A percentile compares a stretch with the other conserved stretches of the same genome.
These are phyloP conservation scores for Achaetomium macrosporum DNA, from an alignment of 2,329 filamentous ascomycete species.

Conservation along the genomic window DNA sequence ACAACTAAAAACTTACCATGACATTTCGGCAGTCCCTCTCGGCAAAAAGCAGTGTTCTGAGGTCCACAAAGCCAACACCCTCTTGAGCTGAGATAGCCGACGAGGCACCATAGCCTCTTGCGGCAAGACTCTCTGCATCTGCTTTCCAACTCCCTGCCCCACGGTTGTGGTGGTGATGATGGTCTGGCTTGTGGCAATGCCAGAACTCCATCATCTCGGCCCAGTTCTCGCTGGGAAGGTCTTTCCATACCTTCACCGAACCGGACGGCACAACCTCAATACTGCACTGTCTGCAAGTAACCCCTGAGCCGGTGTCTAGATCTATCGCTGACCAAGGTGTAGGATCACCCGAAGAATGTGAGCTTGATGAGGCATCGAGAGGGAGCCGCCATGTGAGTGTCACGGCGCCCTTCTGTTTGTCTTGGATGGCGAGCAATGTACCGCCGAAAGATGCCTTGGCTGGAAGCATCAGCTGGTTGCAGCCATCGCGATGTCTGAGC, in stretches of 20 bases:
- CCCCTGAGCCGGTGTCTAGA: constrained; percentile 34
- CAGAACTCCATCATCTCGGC: constrained; percentile 99
- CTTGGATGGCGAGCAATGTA: constrained; percentile 26
- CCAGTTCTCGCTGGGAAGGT: constrained; percentile 94
- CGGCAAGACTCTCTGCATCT: constrained; percentile 43
- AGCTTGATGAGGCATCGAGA: constrained; percentile 27
- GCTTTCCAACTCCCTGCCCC: constrained; percentile 21
- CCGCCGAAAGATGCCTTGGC: constrained; percentile 31
- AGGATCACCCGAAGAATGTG: constrained; percentile 34
- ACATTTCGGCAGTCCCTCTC: constrained; percentile 55
- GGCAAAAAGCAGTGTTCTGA: constrained; percentile 67
- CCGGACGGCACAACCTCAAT: constrained; percentile 34
- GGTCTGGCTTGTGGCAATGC: constrained; percentile 93
- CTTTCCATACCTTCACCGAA: constrained; percentile 65
- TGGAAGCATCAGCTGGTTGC: constrained; percentile 37
- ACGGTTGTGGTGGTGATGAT: constrained; percentile 42
- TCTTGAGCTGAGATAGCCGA: constrained; percentile 62
- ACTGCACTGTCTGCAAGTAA: constrained; percentile 41
- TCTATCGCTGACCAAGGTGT: constrained; percentile 53
- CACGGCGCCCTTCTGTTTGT: constrained; percentile 25
- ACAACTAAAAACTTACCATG: constrained; percentile 32
- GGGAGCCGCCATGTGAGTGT: constrained; percentile 44
- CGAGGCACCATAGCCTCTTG: constrained; percentile 78
- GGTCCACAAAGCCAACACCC: constrained; percentile 72
- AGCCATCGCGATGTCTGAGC: constrained; percentile 41